These are phyloP conservation scores for Mycena venus DNA, from an alignment of 768 basidiomycete species.

Conservation along the genomic window DNA sequence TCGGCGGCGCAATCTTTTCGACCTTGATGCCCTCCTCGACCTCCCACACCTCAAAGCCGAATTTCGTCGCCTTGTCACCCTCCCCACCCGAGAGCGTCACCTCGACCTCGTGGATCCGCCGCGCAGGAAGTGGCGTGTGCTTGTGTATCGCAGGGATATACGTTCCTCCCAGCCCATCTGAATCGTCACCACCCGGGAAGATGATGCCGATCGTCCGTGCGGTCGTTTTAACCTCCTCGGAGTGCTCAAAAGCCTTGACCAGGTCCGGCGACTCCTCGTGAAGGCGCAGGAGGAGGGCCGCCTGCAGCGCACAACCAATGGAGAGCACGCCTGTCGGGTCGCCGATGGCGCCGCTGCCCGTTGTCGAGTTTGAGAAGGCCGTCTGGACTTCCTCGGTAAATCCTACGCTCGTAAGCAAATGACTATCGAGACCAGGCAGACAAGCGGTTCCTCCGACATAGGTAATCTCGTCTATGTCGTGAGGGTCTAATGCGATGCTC, in stretches of 20 bases:
- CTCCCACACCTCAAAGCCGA: conserved; percentile 86
- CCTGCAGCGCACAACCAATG: conserved; percentile 83
- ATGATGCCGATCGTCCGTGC: conserved; percentile 74
- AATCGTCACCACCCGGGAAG: conserved; percentile 64
- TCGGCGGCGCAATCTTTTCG: conserved; percentile 67
- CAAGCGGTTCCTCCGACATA: conserved; percentile 84
- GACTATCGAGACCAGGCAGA: conserved; percentile 81
- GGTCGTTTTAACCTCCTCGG: conserved; percentile 66
- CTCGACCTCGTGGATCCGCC: conserved; percentile 71
- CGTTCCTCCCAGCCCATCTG: conserved; percentile 66
- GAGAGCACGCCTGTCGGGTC: conserved; percentile 86
- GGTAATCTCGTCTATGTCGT: conserved; percentile 83
- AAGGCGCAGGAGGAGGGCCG: conserved; percentile 68
- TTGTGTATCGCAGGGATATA: conserved; percentile 77
- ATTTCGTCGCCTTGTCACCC: conserved; percentile 53
- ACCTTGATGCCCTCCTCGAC: conserved; percentile 75
- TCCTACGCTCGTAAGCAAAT: conserved; percentile 58
- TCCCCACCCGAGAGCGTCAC: conserved; percentile 55
- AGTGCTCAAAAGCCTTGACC: conserved; percentile 61
- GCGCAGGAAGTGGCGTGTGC: conserved; percentile 79
- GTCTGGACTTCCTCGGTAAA: conserved; percentile 75
- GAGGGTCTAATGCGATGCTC: conserved; percentile 66
- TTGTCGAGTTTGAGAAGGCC: conserved; percentile 75
- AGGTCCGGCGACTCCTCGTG: conserved; percentile 65
- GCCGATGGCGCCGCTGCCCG: conserved; percentile 79